These are phyloP conservation scores for Heracleum sosnowskyi DNA, from an alignment of 129 eudicot species.

Conservation along the genomic window DNA sequence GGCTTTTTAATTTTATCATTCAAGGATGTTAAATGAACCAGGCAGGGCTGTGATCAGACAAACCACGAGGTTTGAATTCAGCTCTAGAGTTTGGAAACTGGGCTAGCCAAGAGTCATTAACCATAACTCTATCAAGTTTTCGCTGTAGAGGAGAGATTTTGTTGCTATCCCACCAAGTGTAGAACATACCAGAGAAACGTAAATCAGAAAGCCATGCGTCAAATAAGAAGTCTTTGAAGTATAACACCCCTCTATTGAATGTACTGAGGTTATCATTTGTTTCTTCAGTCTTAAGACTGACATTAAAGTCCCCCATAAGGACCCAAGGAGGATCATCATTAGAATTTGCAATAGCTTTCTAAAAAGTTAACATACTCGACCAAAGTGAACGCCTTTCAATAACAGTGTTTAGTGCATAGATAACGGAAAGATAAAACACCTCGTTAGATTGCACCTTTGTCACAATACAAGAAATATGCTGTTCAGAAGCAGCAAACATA, in stretches of 20 bases:
- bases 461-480: not conserved
- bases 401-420: not conserved
- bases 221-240: not conserved
- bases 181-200: not conserved
- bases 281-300: no score
- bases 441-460: not conserved
- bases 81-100: not conserved
- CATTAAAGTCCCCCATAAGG: not conserved
- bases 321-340: not conserved
- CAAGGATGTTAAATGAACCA: no score
- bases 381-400: not conserved
- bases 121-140: not conserved
- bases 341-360: no score
- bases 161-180: not conserved
- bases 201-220: not conserved
- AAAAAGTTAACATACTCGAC: not conserved
- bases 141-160: not conserved
- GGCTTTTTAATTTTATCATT: not conserved
- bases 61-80: not conserved
- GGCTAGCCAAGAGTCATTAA: not conserved
- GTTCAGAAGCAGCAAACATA: not conserved
- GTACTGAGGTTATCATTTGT: no score
- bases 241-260: not conserved
- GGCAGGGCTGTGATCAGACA: not conserved
- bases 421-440: not conserved